These are phyloP conservation scores for Cucurbita argyrosperma DNA, from an alignment of 306 rosid genomes.

Conservation along the genomic window DNA sequence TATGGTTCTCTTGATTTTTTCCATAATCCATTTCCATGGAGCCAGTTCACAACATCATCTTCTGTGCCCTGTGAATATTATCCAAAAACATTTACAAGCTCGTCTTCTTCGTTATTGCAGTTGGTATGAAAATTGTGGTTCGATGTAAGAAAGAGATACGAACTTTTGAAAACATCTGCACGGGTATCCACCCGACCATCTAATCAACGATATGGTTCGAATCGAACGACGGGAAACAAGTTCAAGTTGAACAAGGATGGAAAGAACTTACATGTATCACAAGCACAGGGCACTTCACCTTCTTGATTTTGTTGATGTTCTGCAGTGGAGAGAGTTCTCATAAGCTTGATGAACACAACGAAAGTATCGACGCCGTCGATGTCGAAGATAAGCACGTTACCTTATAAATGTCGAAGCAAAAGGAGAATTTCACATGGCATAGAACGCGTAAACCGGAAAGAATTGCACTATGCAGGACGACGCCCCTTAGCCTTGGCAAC, in stretches of 20 bases:
- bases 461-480: slow-evolving; percentile 89
- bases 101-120: neutral
- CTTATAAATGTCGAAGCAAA: slow-evolving; percentile 94
- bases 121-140: neutral
- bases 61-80: slow-evolving; percentile 70
- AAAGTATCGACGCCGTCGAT: neutral
- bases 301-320: slow-evolving; percentile 89
- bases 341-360: neutral
- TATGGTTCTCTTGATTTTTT: slow-evolving; percentile 81
- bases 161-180: neutral
- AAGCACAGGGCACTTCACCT: slow-evolving; percentile 92
- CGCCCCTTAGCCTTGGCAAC: slow-evolving; percentile 82
- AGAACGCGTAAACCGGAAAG: slow-evolving; percentile 91
- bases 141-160: neutral
- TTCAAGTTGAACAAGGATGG: neutral
- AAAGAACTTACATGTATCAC: slow-evolving; percentile 85
- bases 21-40: slow-evolving; percentile 82
- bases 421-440: slow-evolving; percentile 75
- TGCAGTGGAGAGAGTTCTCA: slow-evolving; percentile 21
- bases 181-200: neutral
- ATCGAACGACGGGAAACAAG: neutral
- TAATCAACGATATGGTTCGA: neutral
- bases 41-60: slow-evolving; percentile 84
- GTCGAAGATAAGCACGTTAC: slow-evolving; percentile 18
- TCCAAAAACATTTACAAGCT: neutral